These are phyloP conservation scores for Pinus albicaulis DNA, from an alignment of 75 land plant species.

Conservation along the genomic window DNA sequence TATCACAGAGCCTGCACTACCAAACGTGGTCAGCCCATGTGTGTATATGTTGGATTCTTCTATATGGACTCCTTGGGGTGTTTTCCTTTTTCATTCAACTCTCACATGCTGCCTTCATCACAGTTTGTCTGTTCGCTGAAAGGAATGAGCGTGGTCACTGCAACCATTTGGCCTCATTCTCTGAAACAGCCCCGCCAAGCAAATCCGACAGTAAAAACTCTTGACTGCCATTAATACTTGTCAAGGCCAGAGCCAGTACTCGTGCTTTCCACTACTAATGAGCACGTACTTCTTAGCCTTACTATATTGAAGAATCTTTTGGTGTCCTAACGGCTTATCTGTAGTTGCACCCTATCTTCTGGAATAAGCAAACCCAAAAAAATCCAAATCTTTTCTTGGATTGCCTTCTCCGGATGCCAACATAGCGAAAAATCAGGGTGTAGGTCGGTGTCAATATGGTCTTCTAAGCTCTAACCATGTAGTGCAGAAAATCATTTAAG, in stretches of 20 bases:
- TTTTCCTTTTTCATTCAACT: neutral
- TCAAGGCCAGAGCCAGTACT: neutral
- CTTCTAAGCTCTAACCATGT: neutral
- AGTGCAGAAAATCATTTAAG: neutral
- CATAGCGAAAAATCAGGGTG: neutral
- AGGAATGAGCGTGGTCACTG: slow-evolving; percentile 4
- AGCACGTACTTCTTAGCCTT: slow-evolving; percentile 1
- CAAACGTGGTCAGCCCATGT: neutral
- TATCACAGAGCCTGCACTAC: neutral
- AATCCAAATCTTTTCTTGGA: neutral
- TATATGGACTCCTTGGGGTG: neutral
- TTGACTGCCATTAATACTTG: slow-evolving; percentile 6
- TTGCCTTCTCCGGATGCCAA: neutral
- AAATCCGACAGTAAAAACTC: neutral
- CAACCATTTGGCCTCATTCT: neutral
- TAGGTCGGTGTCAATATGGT: neutral
- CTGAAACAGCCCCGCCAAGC: neutral
- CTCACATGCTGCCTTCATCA: neutral
- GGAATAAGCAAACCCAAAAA: slow-evolving; percentile 4
- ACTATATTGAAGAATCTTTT: neutral
- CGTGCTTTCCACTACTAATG: neutral
- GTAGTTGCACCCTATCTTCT: neutral
- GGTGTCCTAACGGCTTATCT: neutral
- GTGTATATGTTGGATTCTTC: neutral
- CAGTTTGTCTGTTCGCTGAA: neutral